Evolutionary conservation across 352 stramenopile species (phyloP).

Genomic region (Phytophthora quininea): DNA sequence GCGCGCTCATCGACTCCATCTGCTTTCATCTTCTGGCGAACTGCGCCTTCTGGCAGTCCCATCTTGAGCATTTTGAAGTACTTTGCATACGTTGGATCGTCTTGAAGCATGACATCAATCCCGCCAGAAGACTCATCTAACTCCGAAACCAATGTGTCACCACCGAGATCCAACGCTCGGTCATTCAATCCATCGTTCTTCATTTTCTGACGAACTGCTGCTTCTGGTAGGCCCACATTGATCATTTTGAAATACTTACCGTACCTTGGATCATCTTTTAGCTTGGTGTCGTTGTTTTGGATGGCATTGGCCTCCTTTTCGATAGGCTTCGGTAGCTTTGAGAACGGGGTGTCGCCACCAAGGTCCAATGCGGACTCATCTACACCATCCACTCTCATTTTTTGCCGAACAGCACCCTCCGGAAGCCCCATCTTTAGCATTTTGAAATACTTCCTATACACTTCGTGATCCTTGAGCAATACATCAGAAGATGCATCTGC

Average conservation of each 20-base stretch:
- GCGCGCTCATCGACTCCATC: conserved; percentile 57
- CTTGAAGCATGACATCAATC: conserved; percentile 29
- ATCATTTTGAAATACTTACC: conserved; percentile 95
- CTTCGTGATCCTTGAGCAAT: conserved; percentile 60
- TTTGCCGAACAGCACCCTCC: conserved; percentile 86
- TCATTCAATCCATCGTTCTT: conserved; percentile 47
- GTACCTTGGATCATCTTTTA: conserved; percentile 73
- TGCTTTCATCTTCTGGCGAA: conserved; percentile 85
- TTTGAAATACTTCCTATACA: conserved; percentile 93
- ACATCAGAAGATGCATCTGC: conserved; percentile 10
- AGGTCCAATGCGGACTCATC: conserved; percentile 50
- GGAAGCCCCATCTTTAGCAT: conserved; percentile 93
- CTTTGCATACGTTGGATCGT: conserved; percentile 65
- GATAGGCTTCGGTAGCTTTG: conserved; percentile 8
- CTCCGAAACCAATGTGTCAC: conserved; percentile 40
- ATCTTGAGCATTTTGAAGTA: conserved; percentile 96
- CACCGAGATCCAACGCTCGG: conserved; percentile 42
- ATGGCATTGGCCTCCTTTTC: conserved; percentile 4
- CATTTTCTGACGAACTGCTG: conserved; percentile 89
- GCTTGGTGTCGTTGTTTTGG: conserved; percentile 17
- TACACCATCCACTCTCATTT: conserved; percentile 71
- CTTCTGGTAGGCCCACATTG: conserved; percentile 87
- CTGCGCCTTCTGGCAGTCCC: conserved; percentile 80
- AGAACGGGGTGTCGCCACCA: conserved; percentile 27
- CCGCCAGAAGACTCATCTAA: conserved; percentile 5